phyloP scores from a whole-genome alignment of 2,329 filamentous ascomycete genomes.

The Ophiostoma ips region DNA sequence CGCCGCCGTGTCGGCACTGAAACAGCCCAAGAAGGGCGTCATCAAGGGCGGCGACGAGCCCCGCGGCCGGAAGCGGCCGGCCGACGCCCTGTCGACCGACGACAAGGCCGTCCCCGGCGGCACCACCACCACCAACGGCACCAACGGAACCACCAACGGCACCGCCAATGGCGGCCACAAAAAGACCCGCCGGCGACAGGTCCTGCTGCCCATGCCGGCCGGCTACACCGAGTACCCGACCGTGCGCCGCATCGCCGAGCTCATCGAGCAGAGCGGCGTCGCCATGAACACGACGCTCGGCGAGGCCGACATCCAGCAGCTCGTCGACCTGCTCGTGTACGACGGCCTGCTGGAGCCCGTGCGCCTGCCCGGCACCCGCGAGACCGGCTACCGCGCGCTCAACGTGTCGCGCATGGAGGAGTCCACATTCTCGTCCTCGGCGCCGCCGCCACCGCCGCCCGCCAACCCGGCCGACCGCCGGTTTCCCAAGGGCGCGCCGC shows the following conservation, averaged over 20 bases:
- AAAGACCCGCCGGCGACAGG: slow-evolving; percentile 18
- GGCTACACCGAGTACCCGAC: slow-evolving; percentile 72
- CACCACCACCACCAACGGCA: neutral
- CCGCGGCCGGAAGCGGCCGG: slow-evolving; percentile 34
- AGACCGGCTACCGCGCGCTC: slow-evolving; percentile 37
- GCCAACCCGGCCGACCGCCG: slow-evolving; percentile 12
- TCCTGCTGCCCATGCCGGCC: slow-evolving; percentile 41
- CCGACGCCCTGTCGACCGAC: slow-evolving; percentile 28
- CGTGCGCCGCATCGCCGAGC: slow-evolving; percentile 59
- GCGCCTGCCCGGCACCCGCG: slow-evolving; percentile 33
- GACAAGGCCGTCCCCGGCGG: neutral
- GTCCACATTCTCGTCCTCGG: slow-evolving; percentile 16
- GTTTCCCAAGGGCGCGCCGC: slow-evolving; percentile 21
- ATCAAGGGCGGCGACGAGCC: slow-evolving; percentile 19
- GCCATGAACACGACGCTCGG: slow-evolving; percentile 57
- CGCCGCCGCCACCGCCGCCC: slow-evolving; percentile 7
- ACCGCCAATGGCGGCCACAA: slow-evolving; percentile 5
- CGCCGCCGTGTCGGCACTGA: neutral
- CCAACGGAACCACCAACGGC: slow-evolving; percentile 1
- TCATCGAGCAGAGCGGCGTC: slow-evolving; percentile 54
- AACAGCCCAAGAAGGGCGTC: slow-evolving; percentile 30
- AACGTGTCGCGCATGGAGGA: slow-evolving; percentile 31
- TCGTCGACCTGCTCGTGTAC: slow-evolving; percentile 78
- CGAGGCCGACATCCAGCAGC: slow-evolving; percentile 66
- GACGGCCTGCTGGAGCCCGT: slow-evolving; percentile 63